A percentile compares a stretch with the other conserved stretches of the same genome.
Evolutionary conservation across 2,329 filamentous ascomycete genomes (phyloP).

Genomic region (Rugonectria rugulosa): DNA sequence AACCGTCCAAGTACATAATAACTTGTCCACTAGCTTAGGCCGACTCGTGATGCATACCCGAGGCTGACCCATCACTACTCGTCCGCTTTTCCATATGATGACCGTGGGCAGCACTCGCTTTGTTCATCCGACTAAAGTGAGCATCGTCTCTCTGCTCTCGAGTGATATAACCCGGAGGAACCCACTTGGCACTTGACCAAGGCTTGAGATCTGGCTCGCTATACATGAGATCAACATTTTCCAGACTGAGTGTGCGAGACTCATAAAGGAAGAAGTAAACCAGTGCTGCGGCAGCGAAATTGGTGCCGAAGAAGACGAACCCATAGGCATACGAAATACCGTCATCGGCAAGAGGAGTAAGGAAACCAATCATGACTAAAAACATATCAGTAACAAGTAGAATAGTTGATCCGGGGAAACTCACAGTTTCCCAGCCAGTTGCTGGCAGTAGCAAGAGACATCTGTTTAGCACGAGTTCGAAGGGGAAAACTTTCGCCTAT

Average conservation of each 20-base stretch:
- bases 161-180: slow-evolving; percentile 53
- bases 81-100: slow-evolving; percentile 27
- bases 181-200: slow-evolving; percentile 65
- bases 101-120: neutral
- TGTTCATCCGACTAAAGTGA: slow-evolving; percentile 33
- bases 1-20: too few species aligned
- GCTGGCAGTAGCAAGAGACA: slow-evolving; percentile 60
- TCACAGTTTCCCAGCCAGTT: slow-evolving; percentile 69
- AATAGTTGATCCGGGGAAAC: neutral
- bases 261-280: slow-evolving; percentile 77
- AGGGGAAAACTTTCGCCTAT: slow-evolving; percentile 72
- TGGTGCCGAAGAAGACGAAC: slow-evolving; percentile 71
- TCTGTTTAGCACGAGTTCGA: slow-evolving; percentile 62
- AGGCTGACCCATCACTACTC: slow-evolving; percentile 30
- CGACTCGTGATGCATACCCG: slow-evolving; percentile 28
- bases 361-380: slow-evolving; percentile 68
- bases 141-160: slow-evolving; percentile 46
- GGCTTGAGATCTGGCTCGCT: slow-evolving; percentile 64
- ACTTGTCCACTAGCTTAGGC: slow-evolving; percentile 17
- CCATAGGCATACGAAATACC: slow-evolving; percentile 70
- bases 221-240: slow-evolving; percentile 78
- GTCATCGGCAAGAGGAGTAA: slow-evolving; percentile 70
- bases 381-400: slow-evolving; percentile 14
- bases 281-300: slow-evolving; percentile 63
- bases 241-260: slow-evolving; percentile 69